A percentile compares a stretch with the other conserved stretches of the same genome.
phyloP scores from a whole-genome alignment of 2,329 filamentous ascomycete species.

The Dactylella cylindrospora region DNA sequence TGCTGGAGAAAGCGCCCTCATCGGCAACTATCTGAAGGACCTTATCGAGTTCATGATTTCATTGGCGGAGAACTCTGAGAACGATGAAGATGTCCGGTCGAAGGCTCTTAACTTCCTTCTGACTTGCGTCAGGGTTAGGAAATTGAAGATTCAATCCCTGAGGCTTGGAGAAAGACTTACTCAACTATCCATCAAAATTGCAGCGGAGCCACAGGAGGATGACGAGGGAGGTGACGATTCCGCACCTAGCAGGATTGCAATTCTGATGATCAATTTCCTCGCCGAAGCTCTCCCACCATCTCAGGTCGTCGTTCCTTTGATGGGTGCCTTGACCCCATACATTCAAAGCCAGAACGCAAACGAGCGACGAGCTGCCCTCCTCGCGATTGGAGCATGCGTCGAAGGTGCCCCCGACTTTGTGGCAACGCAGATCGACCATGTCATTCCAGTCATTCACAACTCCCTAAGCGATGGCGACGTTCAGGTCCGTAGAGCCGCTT shows the following conservation, averaged over 20 bases:
- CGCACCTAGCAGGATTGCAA: conserved; percentile 79
- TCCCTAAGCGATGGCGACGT: conserved; percentile 81
- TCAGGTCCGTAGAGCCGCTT: conserved; percentile 79
- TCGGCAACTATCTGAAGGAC: conserved; percentile 83
- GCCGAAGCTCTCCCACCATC: conserved; percentile 85
- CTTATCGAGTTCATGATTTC: conserved; percentile 93
- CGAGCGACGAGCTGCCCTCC: conserved; percentile 83
- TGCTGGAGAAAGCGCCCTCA: conserved; percentile 79
- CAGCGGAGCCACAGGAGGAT: conserved; percentile 74
- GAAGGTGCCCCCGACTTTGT: conserved; percentile 98
- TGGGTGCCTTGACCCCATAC: conserved; percentile 81
- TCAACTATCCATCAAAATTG: conserved; percentile 81
- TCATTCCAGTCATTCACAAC: conserved; percentile 80
- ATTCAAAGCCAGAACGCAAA: conserved; percentile 73
- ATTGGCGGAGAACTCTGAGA: conserved; percentile 71
- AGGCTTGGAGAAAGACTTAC: conserved; percentile 85
- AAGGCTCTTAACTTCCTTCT: conserved; percentile 93
- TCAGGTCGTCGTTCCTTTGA: conserved; percentile 88
- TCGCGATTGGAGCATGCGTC: conserved; percentile 88
- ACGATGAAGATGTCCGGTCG: conserved; percentile 80
- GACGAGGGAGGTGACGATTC: conserved; percentile 79
- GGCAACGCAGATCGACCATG: conserved; percentile 81
- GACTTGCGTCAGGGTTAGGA: conserved; percentile 86
- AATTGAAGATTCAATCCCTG: conserved; percentile 91
- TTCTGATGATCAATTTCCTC: conserved; percentile 85